These are phyloP conservation scores for Phytophthora crassamura DNA, from an alignment of 352 stramenopile species.

Conservation along the genomic window DNA sequence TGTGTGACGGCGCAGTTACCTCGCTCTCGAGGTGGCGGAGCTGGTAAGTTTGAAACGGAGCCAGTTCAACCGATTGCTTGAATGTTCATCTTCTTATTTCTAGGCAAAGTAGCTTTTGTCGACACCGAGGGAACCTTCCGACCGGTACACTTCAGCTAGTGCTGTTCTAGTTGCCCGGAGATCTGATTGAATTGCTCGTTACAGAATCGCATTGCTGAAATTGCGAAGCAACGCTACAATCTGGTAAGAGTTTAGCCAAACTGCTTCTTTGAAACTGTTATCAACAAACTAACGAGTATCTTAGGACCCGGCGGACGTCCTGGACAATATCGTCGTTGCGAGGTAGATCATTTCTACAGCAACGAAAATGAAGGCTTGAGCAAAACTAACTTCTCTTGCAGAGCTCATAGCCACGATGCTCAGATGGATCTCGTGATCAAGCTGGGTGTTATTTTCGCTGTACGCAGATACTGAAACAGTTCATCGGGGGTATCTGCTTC, in stretches of 20 bases:
- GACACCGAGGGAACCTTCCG: slow-evolving; percentile 95
- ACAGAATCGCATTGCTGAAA: slow-evolving; percentile 82
- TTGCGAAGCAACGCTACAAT: slow-evolving; percentile 84
- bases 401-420: slow-evolving; percentile 87
- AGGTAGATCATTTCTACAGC: slow-evolving; percentile 39
- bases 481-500: background rate
- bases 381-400: slow-evolving; percentile 27
- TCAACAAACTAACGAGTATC: background rate
- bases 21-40: slow-evolving; percentile 79
- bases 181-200: slow-evolving; percentile 14
- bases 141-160: slow-evolving; percentile 46
- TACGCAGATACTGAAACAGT: slow-evolving; percentile 27
- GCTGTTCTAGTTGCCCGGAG: background rate
- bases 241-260: slow-evolving; percentile 39
- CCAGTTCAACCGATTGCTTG: background rate
- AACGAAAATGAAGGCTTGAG: background rate
- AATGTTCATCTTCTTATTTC: slow-evolving; percentile 6
- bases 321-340: slow-evolving; percentile 95
- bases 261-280: background rate
- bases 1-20: slow-evolving; percentile 88
- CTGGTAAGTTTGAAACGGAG: slow-evolving; percentile 45
- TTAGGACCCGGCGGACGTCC: slow-evolving; percentile 82
- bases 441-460: slow-evolving; percentile 71
- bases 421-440: slow-evolving; percentile 91
- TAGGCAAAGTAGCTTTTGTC: slow-evolving; percentile 87